These are phyloP conservation scores for Batkoa obscura DNA, from an alignment of 371 early-diverging fungal species.

Conservation along the genomic window DNA sequence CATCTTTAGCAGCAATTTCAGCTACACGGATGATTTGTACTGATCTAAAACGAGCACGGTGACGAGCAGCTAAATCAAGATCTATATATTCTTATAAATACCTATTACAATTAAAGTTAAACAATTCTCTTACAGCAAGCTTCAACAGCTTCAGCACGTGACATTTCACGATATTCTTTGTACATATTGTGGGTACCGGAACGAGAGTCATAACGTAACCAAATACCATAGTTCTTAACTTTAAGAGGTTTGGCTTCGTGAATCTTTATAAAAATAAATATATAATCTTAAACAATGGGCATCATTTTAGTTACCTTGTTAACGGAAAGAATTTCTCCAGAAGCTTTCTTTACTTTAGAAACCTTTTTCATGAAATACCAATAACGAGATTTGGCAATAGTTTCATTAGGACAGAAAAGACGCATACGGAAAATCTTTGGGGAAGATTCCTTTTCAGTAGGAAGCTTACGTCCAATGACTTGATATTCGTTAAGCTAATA, in stretches of 20 bases:
- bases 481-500: constrained; percentile 34
- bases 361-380: constrained; percentile 98
- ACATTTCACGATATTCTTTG: constrained; percentile 99
- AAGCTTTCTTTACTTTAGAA: constrained; percentile 97
- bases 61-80: constrained; percentile 98
- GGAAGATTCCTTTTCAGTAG: constrained; percentile 76
- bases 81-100: constrained; percentile 22
- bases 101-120: constrained; percentile 2
- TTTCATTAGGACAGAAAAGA: constrained; percentile 96
- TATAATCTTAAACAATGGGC: too few species aligned
- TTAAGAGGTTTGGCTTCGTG: constrained; percentile 80
- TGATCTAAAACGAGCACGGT: constrained; percentile 94
- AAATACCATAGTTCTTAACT: constrained; percentile 99
- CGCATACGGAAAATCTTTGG: constrained; percentile 98
- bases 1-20: constrained; percentile 70
- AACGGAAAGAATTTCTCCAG: constrained; percentile 91
- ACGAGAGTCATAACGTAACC: constrained; percentile 98
- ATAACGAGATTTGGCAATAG: constrained; percentile 97
- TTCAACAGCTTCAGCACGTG: constrained; percentile 86
- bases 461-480: constrained; percentile 87
- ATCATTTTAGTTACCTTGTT: too few species aligned
- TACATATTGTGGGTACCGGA: constrained; percentile 99
- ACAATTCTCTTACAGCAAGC: constrained; percentile 49
- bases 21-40: constrained; percentile 97
- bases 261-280: too few species aligned